Evolutionary conservation across 129 eudicot genomes (phyloP).

Genomic region (Flaveria sonorensis): DNA sequence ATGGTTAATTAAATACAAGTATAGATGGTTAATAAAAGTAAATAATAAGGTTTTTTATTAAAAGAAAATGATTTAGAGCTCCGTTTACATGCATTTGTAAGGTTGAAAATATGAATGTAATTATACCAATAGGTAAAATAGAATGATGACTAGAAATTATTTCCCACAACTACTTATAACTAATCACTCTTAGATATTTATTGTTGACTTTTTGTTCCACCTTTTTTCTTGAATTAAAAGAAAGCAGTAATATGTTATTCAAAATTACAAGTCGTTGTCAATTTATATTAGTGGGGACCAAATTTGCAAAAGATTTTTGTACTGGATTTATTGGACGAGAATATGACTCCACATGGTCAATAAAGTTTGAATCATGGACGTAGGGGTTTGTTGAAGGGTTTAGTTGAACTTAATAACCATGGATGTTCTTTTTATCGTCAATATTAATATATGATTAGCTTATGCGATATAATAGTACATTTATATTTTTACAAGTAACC

Average conservation of each 20-base stretch:
- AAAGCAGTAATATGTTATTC: not conserved
- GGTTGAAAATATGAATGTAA: not conserved
- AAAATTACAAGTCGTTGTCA: constrained; percentile 12
- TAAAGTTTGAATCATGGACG: constrained; percentile 18
- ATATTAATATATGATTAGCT: not conserved
- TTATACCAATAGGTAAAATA: not conserved
- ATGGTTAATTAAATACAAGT: too few relatives aligned
- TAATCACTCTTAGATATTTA: constrained; percentile 5
- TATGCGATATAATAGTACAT: not conserved
- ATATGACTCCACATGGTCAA: constrained; percentile 25
- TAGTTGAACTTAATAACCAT: not conserved
- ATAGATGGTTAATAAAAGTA: too few relatives aligned
- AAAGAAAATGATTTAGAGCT: too few relatives aligned
- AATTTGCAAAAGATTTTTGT: constrained; percentile 21
- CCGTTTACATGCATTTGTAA: not conserved
- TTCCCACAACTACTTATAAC: constrained; percentile 26
- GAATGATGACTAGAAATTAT: constrained; percentile 26
- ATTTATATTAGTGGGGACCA: constrained; percentile 22
- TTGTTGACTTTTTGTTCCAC: not conserved
- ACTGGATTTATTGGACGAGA: constrained; percentile 23
- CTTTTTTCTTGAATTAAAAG: not conserved
- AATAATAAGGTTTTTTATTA: too few relatives aligned
- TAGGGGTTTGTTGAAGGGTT: not conserved
- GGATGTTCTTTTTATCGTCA: not conserved
- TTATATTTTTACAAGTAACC: not conserved